Evolutionary conservation across 225 moss, liverwort and hornwort species (phyloP).

Genomic region (Sphagnum tenellum): DNA sequence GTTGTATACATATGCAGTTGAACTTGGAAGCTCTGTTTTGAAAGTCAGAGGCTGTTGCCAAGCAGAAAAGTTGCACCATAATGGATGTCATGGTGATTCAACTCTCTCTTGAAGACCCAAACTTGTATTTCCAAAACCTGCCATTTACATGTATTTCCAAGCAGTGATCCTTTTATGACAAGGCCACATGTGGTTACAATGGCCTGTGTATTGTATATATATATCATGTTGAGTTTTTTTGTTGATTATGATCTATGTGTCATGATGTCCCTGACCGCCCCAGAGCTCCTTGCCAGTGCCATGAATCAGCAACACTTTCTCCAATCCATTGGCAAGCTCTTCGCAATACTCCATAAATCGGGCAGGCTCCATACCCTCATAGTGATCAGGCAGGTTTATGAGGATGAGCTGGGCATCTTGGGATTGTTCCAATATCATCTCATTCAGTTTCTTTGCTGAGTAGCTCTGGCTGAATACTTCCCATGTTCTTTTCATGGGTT

Average conservation of each 20-base stretch:
- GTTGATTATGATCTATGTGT: constrained; percentile 13
- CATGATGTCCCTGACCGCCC: constrained; percentile 53
- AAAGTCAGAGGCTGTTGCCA: too few species aligned
- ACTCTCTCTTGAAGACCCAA: too few species aligned
- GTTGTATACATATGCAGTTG: too few species aligned
- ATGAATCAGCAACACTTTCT: constrained; percentile 66
- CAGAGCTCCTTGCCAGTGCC: constrained; percentile 89
- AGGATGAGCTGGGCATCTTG: constrained; percentile 60
- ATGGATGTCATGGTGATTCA: too few species aligned
- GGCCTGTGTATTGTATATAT: too few species aligned
- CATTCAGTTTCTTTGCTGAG: constrained; percentile 71
- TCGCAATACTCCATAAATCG: constrained; percentile 89
- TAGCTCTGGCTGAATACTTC: constrained; percentile 84
- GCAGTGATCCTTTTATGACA: too few species aligned
- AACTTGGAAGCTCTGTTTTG: too few species aligned
- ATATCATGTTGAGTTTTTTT: too few species aligned
- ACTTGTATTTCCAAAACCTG: too few species aligned
- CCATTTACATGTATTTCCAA: too few species aligned
- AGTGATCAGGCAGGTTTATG: constrained; percentile 88
- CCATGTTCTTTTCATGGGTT: constrained; percentile 78
- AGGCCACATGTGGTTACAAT: too few species aligned
- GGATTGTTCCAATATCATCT: constrained; percentile 69
- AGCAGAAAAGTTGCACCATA: too few species aligned
- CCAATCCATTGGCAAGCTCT: constrained; percentile 60
- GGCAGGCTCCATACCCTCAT: constrained; percentile 63